Evolutionary conservation across 108 stramenopile genomes (phyloP), one percentile per base, ranked within the genome.

Genomic region (Skeletonema grethae): DNA sequence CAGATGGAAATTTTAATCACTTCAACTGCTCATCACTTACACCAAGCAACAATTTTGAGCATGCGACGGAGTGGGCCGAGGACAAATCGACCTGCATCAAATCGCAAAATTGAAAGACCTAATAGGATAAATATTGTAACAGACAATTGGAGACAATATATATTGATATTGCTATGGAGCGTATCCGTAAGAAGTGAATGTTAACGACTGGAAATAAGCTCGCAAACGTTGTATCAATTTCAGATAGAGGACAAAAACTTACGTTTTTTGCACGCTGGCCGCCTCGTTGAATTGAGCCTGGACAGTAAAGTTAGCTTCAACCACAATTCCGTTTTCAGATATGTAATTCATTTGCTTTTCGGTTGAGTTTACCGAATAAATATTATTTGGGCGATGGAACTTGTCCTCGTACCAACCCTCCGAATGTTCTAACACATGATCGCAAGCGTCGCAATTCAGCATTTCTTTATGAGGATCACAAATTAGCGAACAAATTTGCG

Each of bases 31-130:
- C 43, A 41, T 24, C 18, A 84, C 87, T 88, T 56, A 88, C 87
- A 94, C 55, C 87, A 82, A 16, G 82, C 81, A 29, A 95, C 90
- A 83, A 91, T 92, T 62, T 88, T 89, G 32, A 95, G 70, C 91
- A 95, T 95, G 36, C 90, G 83, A 7, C 84, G 86, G 24, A 95
- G 68, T 7, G 94, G 91, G 58, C 77, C 87, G 59, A 95, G 84
- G 5, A 95, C 94, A 12, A 92, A 79, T 24, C 85, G 69, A 30
- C 78, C 84, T 11, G 90, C 90, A 73, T 95, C 94, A 36, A 78
- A 57, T 35, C 91, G 76, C 53, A 92, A 57, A 12, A 89, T 77
- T 31, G 84, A 69, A 9, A 95, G 81, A 43, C 84, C 59, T 22
- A 69, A 60, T 3, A 95, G 74, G 13, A 75, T 72, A 15, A 85